Evolutionary conservation across 1,139 yeast genomes (phyloP), one percentile per base, ranked within the genome.

Genomic region (Kurtzmaniella natalensis): DNA sequence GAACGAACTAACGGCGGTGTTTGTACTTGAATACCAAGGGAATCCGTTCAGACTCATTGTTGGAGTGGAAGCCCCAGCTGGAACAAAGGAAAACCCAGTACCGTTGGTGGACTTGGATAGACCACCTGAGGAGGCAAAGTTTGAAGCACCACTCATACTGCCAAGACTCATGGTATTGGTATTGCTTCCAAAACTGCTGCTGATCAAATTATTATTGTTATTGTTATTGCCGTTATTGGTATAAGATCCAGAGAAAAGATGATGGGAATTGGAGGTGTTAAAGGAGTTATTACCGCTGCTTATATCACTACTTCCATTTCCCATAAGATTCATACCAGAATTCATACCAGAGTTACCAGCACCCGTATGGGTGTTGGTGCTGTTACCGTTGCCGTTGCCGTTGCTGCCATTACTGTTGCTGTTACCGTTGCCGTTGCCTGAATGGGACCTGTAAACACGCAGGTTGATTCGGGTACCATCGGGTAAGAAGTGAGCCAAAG

Each of bases 401-500:
- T 32, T 36, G 25, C 25, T 26, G 11, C 16, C 25, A 28, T 28
- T 31, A 13, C 18, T 28, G 18, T 22, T 25, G 17, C 27, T 21
- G 14, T 23, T 28, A 11, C 28, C 27, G 18, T 32, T 20, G n/a
- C n/a, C n/a, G 26, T 22, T 28, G 15, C 15, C 18, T 31, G 18
- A 32, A 28, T 28, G 29, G 20, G 18, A 17, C 6, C 29, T 17
- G 19, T 26, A 26, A 10, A 36, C 42, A 38, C 70, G 76, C 8
- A 77, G 72, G 47, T 82, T 84, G 18, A 84, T 81, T 31, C 86
- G 63, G n/a, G 88, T 76, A 1, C 96, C 96, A 51, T 88, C 95
- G 1, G 95, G 94, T 28, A 85, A 60, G 40, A 84, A 74, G 59
- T 89, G 97, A 15, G 95, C 95, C 54, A 89, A 74, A 2, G 96